phyloP scores from a whole-genome alignment of 1,139 yeast genomes.

The Blastobotrys malaysiensis region DNA sequence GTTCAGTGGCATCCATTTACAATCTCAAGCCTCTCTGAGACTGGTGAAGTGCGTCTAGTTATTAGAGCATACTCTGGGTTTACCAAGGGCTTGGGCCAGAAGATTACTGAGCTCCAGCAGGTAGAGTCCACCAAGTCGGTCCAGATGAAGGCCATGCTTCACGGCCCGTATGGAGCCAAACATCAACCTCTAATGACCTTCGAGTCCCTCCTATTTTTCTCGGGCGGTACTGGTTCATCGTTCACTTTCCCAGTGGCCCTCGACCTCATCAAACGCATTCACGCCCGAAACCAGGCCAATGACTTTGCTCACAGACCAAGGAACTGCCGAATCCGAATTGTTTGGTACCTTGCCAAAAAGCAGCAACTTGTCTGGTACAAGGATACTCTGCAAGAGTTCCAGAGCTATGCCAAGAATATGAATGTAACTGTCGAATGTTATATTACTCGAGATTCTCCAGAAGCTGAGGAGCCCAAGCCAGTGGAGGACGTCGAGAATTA shows the following conservation, averaged over 20 bases:
- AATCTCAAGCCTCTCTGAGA: constrained; percentile 38
- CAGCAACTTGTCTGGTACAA: constrained; percentile 39
- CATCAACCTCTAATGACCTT: constrained; percentile 41
- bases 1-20: constrained; percentile 48
- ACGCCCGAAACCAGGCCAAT: constrained; percentile 10
- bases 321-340: constrained; percentile 30
- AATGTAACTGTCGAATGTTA: constrained; percentile 28
- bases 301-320: constrained; percentile 39
- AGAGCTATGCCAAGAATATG: constrained; percentile 14
- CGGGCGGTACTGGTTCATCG: constrained; percentile 46
- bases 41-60: constrained; percentile 39
- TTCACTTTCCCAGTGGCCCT: constrained; percentile 45
- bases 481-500: not conserved
- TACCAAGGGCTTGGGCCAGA: constrained; percentile 37
- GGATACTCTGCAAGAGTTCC: constrained; percentile 31
- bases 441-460: constrained; percentile 25
- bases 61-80: constrained; percentile 43
- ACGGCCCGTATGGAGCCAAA: constrained; percentile 45
- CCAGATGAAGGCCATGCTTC: constrained; percentile 35
- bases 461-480: constrained; percentile 20
- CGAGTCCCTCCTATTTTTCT: constrained; percentile 39
- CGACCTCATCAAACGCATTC: constrained; percentile 34
- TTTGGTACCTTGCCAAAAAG: constrained; percentile 36
- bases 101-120: constrained; percentile 26
- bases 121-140: constrained; percentile 13